Evolutionary conservation across 2,329 filamentous ascomycete species (phyloP), one percentile per base, ranked within the genome.

Genomic region (Fusarium liriodendri): DNA sequence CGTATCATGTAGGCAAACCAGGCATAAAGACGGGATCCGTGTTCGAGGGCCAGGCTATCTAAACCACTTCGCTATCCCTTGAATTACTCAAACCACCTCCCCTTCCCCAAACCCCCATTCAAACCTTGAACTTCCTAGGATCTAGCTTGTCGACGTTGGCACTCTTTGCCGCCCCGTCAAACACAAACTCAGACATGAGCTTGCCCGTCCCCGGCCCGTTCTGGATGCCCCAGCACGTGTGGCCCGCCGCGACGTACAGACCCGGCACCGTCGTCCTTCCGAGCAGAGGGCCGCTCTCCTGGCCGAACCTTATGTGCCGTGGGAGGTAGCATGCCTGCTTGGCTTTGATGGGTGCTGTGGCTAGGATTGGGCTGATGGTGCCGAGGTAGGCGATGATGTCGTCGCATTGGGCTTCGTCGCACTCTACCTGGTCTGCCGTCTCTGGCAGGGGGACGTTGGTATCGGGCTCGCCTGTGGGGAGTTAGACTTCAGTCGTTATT

Each of bases 211-310:
- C 97, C 1, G 96, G 95, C 1, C 92, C 95, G 84, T 99, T 98
- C 84, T 98, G 96, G 25, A 99, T 98, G 0, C 97, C 97, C 97
- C 97, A 99, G 84, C 96, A 98, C 2, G 95, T 98, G 85, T 99
- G 97, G 0, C 97, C 97, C 0, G 94, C 89, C 0, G 97, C 97
- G 69, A 98, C 86, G 81, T 93, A 92, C 50, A 98, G 79, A 0
- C 95, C 95, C 8, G 90, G 89, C 0, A 92, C 90, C 2, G 89
- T 88, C 9, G 95, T 95, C 62, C 88, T 85, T 0, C 97, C 97
- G 27, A 98, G 89, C 59, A 98, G 82, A 6, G 97, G 96, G 0
- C 90, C 91, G 40, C 83, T 84, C 80, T 90, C 88, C 52, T 87
- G 85, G n/a, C 91, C 90, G 62, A 87, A 86, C 4, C 87, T 85